Base-by-base conservation (phyloP, 116 monocot species). In the Cymodocea nodosa region DNA sequence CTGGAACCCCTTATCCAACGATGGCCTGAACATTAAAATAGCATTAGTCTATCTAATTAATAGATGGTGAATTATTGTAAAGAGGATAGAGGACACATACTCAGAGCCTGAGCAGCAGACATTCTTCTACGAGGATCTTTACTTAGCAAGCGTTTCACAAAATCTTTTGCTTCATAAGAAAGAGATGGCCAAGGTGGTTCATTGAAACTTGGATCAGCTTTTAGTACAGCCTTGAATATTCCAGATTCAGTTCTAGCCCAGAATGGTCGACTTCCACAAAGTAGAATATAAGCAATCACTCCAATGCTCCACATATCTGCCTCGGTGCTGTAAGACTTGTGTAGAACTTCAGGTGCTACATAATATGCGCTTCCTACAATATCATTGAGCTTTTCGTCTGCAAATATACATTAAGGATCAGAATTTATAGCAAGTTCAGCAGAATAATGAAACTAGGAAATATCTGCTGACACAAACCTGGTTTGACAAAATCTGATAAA, bases 301-400 rank as follows among this genome's bases (percentile, higher is more conserved):
- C 94, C 94, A 63, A 86, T 73, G 64, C 94, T 94, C 94, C 89
- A 89, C 20, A 89, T 82, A 76, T 89, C 89, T 71, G 94, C 89
- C 74, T 94, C 94, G 25, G 80, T 86, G 39, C 76, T 79, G 68
- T 89, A 94, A 48, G 78, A 81, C 51, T 86, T 75, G 52, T 86
- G 82, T 34, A 94, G 71, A 56, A 94, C 94, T 74, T 94, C 94
- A 52, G 94, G 89, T n/a, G 89, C 94, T 54, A 94, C 89, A 71
- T 94, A 94, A 52, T 86, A 94, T 62, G 93, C 94, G 80, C 94
- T 89, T 73, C 94, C 94, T 40, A 94, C 94, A 60, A 94, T 89
- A 67, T 94, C 94, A 80, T 84, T 89, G 23, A 89, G 73, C 66
- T 78, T 86, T 80, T 94, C 86, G 75, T 93, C 93, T 93, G 78